Evolutionary conservation across 2,329 filamentous ascomycete species (phyloP).

Genomic region (Cadophora luteo-olivacea): DNA sequence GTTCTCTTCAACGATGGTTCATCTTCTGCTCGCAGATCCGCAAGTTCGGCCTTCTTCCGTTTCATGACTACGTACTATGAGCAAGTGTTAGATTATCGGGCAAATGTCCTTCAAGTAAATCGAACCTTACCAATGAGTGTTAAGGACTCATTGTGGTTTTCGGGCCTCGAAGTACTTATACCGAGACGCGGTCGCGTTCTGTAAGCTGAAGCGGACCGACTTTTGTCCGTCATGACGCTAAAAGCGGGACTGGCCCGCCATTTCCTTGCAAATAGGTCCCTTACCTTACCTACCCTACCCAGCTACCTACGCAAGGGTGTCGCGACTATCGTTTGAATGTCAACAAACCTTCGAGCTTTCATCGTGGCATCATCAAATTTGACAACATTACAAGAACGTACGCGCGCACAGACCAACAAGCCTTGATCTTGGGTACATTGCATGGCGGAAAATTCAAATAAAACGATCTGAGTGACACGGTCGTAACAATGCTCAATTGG

Average conservation of each 20-base stretch:
- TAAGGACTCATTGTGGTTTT: not conserved
- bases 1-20: slow-evolving; percentile 28
- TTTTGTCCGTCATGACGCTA: slow-evolving; percentile 33
- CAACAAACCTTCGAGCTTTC: slow-evolving; percentile 33
- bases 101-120: not conserved
- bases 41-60: slow-evolving; percentile 28
- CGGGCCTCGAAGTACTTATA: not conserved
- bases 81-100: not conserved
- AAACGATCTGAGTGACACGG: not conserved
- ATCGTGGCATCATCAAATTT: not conserved
- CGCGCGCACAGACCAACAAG: not conserved
- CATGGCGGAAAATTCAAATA: not conserved
- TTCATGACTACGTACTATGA: slow-evolving; percentile 29
- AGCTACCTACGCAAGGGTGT: too few species aligned
- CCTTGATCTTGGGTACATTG: not conserved
- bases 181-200: slow-evolving; percentile 12
- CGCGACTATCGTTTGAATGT: slow-evolving; percentile 32
- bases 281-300: too few species aligned
- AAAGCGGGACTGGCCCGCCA: slow-evolving; percentile 28
- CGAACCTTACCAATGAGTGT: not conserved
- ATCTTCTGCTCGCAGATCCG: slow-evolving; percentile 8
- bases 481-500: slow-evolving; percentile 44
- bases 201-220: slow-evolving; percentile 23
- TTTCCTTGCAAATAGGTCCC: slow-evolving; percentile 24
- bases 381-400: slow-evolving; percentile 1